Evolutionary conservation across 495 filamentous ascomycete species (phyloP), one percentile per base, ranked within the genome.

Genomic region (Podospora conica): DNA sequence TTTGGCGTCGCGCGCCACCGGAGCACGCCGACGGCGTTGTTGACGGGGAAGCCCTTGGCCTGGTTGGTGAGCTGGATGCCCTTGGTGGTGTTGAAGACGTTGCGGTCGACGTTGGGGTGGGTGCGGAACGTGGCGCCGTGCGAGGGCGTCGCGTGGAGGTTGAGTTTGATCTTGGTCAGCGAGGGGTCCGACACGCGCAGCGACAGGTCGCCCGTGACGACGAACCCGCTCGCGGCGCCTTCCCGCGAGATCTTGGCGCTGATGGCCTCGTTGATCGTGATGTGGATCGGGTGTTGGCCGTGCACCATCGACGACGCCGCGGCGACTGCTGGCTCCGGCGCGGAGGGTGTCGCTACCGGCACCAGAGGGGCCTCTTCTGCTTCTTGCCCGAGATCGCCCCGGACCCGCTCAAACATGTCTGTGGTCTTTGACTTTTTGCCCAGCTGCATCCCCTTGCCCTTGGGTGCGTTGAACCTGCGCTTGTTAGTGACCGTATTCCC

Each of bases 371-470:
- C 85, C 58, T 89, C 84, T 64, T 94, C 90, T 4, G 83, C 84
- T 70, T 93, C 91, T 31, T 89, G 85, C 11, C 92, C 93, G 60
- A 97, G 77, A 66, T 97, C 93, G 58, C 90, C 89, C 69, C 91
- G 87, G n/a, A 98, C 92, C 69, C 90, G 89, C 76, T 98, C 94
- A 72, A 96, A 98, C 83, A 97, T 96, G 78, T 95, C 91, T 15
- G 91, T 95, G 28, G 90, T 91, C 82, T 96, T 96, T 33, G 91
- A 96, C 79, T 98, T 98, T 83, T 96, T 97, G 77, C 95, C 96
- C 53, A 98, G 80, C 76, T 97, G 94, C 95, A 98, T 97, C 60
- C 95, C 95, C 79, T 98, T 98, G 65, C 92, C 92, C 74, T 94
- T 92, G 40, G 87, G 85, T 27, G 90, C 86, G 57, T 88, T 74